Evolutionary conservation across 2,329 filamentous ascomycete species (phyloP), one percentile per base, ranked within the genome.

Genomic region (Aspergillus candidus): DNA sequence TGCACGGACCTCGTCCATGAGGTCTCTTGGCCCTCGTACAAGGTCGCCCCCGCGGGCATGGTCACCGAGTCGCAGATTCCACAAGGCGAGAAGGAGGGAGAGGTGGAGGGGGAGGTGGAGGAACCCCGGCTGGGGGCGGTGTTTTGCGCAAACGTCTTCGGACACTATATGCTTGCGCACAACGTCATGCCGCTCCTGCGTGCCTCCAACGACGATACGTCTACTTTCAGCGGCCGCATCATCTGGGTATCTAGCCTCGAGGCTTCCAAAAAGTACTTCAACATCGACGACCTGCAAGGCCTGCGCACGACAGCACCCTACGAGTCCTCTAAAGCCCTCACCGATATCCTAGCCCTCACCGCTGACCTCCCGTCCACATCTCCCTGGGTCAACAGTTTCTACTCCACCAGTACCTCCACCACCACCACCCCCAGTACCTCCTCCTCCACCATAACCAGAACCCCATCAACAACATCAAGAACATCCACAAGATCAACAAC

Each of bases 91-190:
- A 46, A 3, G 22, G 22, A 27, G 2, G 18, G 4, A 6, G 18
- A 4, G 18, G 18, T 6, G 18, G 18, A 18, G 18, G 18, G 18
- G 6, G 22, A 27, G 22, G 22, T 27, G 3, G 55, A 69, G 12
- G 78, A 82, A 46, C 82, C 84, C 1, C 69, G 72, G 4, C 71
- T 98, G 1, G 90, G 88, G 3, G 77, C 88, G 53, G 81, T 95
- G 13, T 98, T 97, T 63, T 85, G 84, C 62, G 84, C 91, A 39
- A 97, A 97, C 61, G 78, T 95, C 27, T 97, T 98, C 61, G 93
- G 93, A 0, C 93, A 98, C 70, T 97, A 98, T 63, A 71, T 96
- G 59, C 80, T 98, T 17, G 80, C 80, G 12, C 90, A 95, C 64
- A 81, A 84, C 59, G 76, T 97, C 10, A 76, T 85, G 53, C 84